Evolutionary conservation across 108 stramenopile species (phyloP).

Genomic region (Ochromonas danica): DNA sequence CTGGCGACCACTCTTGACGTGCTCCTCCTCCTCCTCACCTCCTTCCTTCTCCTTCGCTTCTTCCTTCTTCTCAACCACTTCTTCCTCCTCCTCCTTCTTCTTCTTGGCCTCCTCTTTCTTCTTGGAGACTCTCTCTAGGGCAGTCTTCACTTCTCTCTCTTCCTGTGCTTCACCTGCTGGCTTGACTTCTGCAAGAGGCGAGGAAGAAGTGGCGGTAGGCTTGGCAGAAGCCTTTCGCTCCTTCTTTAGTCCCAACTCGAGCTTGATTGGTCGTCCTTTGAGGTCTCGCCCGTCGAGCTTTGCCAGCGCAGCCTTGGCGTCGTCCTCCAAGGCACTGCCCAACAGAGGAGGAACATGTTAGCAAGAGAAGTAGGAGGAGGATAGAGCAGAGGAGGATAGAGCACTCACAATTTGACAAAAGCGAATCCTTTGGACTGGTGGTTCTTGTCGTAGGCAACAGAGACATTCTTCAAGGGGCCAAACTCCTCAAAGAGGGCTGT

Average conservation of each 20-base stretch:
- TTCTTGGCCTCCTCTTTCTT: neutral
- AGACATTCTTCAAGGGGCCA: conserved; percentile 21
- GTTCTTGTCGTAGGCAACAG: neutral
- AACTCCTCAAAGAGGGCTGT: neutral
- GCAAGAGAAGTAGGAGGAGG: neutral
- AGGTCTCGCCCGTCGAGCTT: conserved; percentile 10
- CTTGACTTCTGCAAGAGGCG: neutral
- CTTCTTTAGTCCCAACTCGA: conserved; percentile 12
- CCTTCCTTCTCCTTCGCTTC: neutral
- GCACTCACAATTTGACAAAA: conserved; percentile 29
- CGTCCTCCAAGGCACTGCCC: conserved; percentile 23
- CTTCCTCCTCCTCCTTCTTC: neutral
- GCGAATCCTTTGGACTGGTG: conserved; percentile 20
- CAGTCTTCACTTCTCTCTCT: neutral
- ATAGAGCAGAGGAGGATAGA: neutral
- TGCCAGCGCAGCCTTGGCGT: conserved; percentile 4
- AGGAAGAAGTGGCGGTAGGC: neutral
- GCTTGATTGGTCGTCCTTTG: conserved; percentile 1
- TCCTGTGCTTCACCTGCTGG: neutral
- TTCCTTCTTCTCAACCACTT: neutral
- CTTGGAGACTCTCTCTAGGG: neutral
- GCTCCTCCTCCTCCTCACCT: too few species aligned
- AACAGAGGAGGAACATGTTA: neutral
- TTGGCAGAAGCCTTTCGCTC: neutral
- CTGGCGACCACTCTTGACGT: neutral